These are phyloP conservation scores for Sorghum bicolor DNA, from an alignment of 176 grass and related monocot genomes.

Conservation along the genomic window DNA sequence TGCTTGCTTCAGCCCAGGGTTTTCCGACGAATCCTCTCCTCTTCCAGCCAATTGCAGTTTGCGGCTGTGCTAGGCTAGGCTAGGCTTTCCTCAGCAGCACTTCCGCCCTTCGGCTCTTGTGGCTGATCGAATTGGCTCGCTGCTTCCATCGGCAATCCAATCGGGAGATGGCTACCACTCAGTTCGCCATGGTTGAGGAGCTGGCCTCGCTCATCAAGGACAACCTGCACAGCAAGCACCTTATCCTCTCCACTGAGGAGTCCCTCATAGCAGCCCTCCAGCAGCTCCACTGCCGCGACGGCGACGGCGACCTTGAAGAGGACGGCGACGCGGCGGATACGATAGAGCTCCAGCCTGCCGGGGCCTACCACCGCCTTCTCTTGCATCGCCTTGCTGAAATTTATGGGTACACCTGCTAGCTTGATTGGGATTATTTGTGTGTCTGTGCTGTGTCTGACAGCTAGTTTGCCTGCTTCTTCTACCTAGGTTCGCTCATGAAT, in stretches of 20 bases:
- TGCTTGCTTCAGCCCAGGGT: neutral
- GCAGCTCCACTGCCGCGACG: slow-evolving; percentile 16
- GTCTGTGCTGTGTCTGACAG: neutral
- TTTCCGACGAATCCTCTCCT: neutral
- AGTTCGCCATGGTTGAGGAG: slow-evolving; percentile 96
- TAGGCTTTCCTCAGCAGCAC: neutral
- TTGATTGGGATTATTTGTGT: neutral
- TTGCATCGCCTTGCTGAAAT: slow-evolving; percentile 94
- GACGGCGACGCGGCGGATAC: neutral
- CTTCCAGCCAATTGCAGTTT: neutral
- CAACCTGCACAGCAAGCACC: slow-evolving; percentile 92
- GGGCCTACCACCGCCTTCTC: slow-evolving; percentile 81
- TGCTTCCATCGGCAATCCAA: neutral
- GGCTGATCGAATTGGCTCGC: neutral
- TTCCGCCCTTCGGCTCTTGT: neutral
- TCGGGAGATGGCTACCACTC: slow-evolving; percentile 39
- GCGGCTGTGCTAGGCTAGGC: neutral
- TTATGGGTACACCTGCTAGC: slow-evolving; percentile 48
- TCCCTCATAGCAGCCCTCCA: slow-evolving; percentile 49
- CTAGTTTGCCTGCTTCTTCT: neutral
- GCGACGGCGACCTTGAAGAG: neutral
- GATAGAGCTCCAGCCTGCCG: slow-evolving; percentile 78
- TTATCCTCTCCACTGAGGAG: slow-evolving; percentile 91
- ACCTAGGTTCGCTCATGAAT: slow-evolving; percentile 85
- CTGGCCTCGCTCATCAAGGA: slow-evolving; percentile 91